These are phyloP conservation scores for Lactarius sanguifluus DNA, from an alignment of 768 basidiomycete species.

Conservation along the genomic window DNA sequence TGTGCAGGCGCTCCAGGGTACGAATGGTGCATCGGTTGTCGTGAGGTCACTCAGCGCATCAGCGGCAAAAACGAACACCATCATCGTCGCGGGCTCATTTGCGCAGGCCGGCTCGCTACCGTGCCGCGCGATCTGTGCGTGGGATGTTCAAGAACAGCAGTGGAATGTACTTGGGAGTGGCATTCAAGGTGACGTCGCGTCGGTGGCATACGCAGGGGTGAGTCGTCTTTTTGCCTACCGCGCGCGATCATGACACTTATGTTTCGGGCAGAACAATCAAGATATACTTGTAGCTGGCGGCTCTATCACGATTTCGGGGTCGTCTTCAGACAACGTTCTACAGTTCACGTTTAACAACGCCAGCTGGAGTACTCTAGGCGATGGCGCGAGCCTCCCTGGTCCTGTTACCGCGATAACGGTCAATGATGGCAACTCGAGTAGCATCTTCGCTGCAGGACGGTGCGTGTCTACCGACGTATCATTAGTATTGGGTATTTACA, in stretches of 20 bases:
- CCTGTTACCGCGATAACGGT: conserved; percentile 88
- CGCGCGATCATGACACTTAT: conserved; percentile 13
- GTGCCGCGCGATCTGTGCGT: conserved; percentile 78
- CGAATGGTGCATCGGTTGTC: conserved; percentile 52
- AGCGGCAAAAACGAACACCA: conserved; percentile 52
- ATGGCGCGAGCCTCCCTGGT: conserved; percentile 66
- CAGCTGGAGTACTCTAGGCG: conserved; percentile 73
- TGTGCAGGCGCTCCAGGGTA: conserved; percentile 60
- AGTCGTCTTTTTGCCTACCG: conserved; percentile 36
- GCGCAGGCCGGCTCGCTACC: conserved; percentile 67
- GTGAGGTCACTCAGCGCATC: conserved; percentile 73
- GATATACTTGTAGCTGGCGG: conserved; percentile 79
- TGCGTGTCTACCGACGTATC: conserved; percentile 40
- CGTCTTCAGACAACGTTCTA: conserved; percentile 68
- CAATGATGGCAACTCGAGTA: conserved; percentile 75
- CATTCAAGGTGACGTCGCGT: conserved; percentile 75
- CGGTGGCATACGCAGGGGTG: conserved; percentile 81
- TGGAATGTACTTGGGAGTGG: conserved; percentile 83
- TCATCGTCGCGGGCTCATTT: conserved; percentile 91
- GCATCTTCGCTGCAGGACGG: conserved; percentile 89
- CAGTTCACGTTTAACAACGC: conserved; percentile 67
- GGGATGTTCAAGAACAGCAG: conserved; percentile 63
- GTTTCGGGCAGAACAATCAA: conserved; percentile 51
- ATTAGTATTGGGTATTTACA: not conserved
- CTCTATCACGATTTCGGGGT: conserved; percentile 65